Percentiles rank a stretch among this genome's conserved stretches.
Conservation (phyloP, 2,329 filamentous ascomycete species). For the Scytalidium sp. region DNA sequence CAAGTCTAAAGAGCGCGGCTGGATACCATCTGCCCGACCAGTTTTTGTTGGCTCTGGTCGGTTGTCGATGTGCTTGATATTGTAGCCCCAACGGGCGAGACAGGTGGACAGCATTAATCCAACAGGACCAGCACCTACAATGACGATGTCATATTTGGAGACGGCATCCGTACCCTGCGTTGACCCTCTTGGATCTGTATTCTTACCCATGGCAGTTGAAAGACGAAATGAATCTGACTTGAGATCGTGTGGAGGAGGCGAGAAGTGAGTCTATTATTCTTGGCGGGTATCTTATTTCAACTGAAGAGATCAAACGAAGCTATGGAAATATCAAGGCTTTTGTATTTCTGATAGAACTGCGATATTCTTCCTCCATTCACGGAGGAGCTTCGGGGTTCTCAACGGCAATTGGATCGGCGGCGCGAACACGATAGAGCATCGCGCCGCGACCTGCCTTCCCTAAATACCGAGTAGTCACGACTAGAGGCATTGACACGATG, state of each 20-base stretch:
- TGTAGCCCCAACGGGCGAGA: constrained; percentile 89
- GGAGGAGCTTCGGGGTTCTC: constrained; percentile 11
- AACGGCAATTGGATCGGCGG: constrained; percentile 18
- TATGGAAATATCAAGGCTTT: background rate
- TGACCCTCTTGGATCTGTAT: no score
- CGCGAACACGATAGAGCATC: constrained; percentile 1
- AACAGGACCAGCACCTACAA: constrained; percentile 85
- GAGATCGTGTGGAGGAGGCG: background rate
- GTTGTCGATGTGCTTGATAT: constrained; percentile 93
- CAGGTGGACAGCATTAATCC: constrained; percentile 86
- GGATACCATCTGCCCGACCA: constrained; percentile 87
- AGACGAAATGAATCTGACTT: no score
- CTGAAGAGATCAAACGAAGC: background rate
- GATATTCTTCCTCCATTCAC: background rate
- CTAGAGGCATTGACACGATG: constrained; percentile 3
- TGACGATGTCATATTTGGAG: constrained; percentile 63
- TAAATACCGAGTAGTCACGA: background rate
- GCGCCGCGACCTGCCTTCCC: constrained; percentile 9
- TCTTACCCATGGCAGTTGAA: no score
- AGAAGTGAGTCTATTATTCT: no score
- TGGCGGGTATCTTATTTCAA: background rate
- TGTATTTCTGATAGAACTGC: background rate
- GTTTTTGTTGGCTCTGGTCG: constrained; percentile 80
- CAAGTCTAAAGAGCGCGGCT: constrained; percentile 83
- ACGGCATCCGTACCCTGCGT: no score